Conservation (phyloP, 345 rosid species). For the Passiflora organensis region DNA sequence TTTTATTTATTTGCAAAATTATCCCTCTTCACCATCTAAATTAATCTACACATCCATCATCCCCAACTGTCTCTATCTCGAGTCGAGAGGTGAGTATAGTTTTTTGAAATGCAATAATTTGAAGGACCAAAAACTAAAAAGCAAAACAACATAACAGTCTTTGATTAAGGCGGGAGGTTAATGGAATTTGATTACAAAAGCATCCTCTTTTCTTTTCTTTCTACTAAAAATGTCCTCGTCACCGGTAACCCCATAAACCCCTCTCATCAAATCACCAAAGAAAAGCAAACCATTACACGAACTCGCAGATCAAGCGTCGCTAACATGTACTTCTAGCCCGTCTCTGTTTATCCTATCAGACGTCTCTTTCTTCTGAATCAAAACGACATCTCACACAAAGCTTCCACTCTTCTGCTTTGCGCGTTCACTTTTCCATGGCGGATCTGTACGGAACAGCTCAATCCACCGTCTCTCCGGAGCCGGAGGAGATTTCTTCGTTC, state of each 20-base stretch:
- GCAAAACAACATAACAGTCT: not conserved
- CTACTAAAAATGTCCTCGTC: conserved; percentile 2
- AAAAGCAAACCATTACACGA: not conserved
- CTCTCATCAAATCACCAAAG: not conserved
- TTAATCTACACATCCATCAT: no score
- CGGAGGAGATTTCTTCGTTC: conserved; percentile 47
- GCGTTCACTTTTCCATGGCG: conserved; percentile 28
- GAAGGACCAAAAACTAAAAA: not conserved
- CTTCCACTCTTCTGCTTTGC: not conserved
- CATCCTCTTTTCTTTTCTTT: no score
- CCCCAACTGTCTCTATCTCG: no score
- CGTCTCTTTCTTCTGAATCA: no score
- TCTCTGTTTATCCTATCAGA: no score
- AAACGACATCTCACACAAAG: not conserved
- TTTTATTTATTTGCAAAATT: no score
- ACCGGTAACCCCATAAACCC: not conserved
- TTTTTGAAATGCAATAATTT: no score
- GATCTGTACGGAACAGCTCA: conserved; percentile 45
- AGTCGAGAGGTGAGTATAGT: no score
- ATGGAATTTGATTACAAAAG: conserved; percentile 28
- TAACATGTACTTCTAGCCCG: no score
- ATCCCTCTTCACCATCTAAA: no score
- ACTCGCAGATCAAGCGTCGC: not conserved
- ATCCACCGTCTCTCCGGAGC: conserved; percentile 28
- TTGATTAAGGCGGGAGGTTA: conserved; percentile 49